Evolutionary conservation across 2,329 filamentous ascomycete species (phyloP), one percentile per base, ranked within the genome.

Genomic region (Zasmidium citrigriseum): DNA sequence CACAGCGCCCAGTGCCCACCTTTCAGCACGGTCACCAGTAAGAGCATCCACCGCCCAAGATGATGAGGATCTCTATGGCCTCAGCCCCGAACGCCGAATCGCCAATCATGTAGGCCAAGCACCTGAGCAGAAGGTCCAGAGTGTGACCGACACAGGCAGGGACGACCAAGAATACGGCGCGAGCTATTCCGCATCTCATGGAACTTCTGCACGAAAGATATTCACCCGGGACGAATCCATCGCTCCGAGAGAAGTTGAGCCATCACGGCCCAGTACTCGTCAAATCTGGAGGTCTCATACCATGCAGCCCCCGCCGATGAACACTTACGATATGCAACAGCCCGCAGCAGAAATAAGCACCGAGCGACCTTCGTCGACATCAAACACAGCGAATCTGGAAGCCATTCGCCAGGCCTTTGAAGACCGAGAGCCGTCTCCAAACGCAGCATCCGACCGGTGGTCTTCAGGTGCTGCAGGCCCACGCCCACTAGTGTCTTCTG

Each of bases 311-410:
- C 64, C 60, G 29, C 64, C 59, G 4, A 44, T 49, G 3, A 9
- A n/a, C 18, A n/a, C 34, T n/a, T 41, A 41, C 16, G 22, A 61
- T 24, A n/a, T 47, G 46, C 18, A 24, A 24, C 45, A 65, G 60
- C 14, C 57, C 61, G 18, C 61, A 25, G 25, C 41, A 2, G 46
- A 50, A 23, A 25, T 41, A 10, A 29, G 16, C 7, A 7, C n/a
- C 14, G 56, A 58, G 45, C n/a, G 61, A 22, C 61, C 61, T 5
- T 58, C 54, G 1, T 64, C 61, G 5, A 48, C 45, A 14, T 63
- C 62, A 16, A 48, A 57, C 34, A 24, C 51, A 14, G 24, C 52
- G 4, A 58, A 38, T 12, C 21, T 65, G n/a, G 54, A 58, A 20
- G 54, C 44, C 7, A 57, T 60, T n/a, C 50, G 54, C 10, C 49